Evolutionary conservation across 805 yeast genomes (phyloP).

Genomic region (Candida succiphila): DNA sequence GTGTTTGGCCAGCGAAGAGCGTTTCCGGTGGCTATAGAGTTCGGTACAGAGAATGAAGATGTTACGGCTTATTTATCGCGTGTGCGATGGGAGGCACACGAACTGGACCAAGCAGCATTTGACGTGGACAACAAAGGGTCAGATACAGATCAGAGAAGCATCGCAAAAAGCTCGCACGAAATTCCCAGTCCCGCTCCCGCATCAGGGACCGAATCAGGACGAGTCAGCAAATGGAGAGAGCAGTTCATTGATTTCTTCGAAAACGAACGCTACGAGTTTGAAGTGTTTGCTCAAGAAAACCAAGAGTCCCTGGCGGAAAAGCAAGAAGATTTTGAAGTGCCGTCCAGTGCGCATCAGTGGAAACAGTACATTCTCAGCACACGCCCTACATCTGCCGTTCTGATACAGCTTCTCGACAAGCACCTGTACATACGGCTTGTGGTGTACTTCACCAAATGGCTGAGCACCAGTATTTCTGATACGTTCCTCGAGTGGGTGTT

Average conservation of each 20-base stretch:
- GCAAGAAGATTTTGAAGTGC: slow-evolving; percentile 8
- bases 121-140: too few relatives aligned
- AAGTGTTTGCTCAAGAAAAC: slow-evolving; percentile 14
- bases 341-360: slow-evolving; percentile 31
- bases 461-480: slow-evolving; percentile 19
- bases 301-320: slow-evolving; percentile 1
- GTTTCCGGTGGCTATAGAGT: slow-evolving; percentile 19
- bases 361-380: slow-evolving; percentile 25
- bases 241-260: slow-evolving; percentile 10
- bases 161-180: too few relatives aligned
- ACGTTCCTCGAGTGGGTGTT: slow-evolving; percentile 30
- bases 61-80: slow-evolving; percentile 23
- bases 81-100: slow-evolving; percentile 22
- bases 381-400: slow-evolving; percentile 20
- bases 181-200: too few relatives aligned
- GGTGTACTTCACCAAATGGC: slow-evolving; percentile 34
- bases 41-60: slow-evolving; percentile 10
- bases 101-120: slow-evolving; percentile 6
- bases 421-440: slow-evolving; percentile 23
- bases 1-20: slow-evolving; percentile 26
- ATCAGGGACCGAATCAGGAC: too few relatives aligned
- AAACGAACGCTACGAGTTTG: slow-evolving; percentile 8
- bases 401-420: slow-evolving; percentile 26
- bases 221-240: too few relatives aligned
- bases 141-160: too few relatives aligned